Evolutionary conservation across 2,329 filamentous ascomycete genomes (phyloP).

Genomic region (Fusarium lateritium): DNA sequence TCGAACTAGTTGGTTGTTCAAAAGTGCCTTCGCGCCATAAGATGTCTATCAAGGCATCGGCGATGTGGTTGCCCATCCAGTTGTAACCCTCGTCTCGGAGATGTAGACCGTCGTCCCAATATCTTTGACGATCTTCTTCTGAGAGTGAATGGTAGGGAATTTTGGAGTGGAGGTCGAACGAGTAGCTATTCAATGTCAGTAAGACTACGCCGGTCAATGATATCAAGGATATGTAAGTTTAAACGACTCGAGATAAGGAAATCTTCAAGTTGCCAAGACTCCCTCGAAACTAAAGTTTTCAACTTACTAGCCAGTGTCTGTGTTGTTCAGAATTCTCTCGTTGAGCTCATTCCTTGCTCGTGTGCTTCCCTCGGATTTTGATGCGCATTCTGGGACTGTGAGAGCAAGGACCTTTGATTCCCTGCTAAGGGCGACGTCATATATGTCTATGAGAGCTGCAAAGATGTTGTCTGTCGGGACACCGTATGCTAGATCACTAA

Average conservation of each 20-base stretch:
- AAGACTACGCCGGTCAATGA: neutral
- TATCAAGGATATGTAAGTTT: neutral
- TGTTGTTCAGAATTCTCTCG: conserved; percentile 64
- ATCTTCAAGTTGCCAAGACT: neutral
- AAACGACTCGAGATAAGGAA: neutral
- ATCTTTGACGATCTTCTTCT: conserved; percentile 60
- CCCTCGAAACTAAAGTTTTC: neutral
- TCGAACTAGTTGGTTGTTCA: conserved; percentile 24
- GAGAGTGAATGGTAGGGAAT: conserved; percentile 69
- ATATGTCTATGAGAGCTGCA: conserved; percentile 64
- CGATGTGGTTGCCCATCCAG: conserved; percentile 72
- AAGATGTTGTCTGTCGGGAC: conserved; percentile 61
- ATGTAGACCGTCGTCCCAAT: conserved; percentile 75
- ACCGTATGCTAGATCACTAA: conserved; percentile 66
- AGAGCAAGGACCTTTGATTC: conserved; percentile 72
- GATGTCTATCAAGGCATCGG: conserved; percentile 65
- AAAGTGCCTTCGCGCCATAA: conserved; percentile 54
- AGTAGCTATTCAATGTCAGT: conserved; percentile 60
- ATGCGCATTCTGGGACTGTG: conserved; percentile 70
- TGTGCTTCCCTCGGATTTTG: conserved; percentile 49
- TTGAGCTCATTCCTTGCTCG: conserved; percentile 65
- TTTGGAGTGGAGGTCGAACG: conserved; percentile 68
- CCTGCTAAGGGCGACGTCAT: conserved; percentile 64
- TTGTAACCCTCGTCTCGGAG: conserved; percentile 72
- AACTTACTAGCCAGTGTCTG: conserved; percentile 67